Conservation (phyloP, 192 early-diverging fungal species). For the Coemansia sp. region DNA sequence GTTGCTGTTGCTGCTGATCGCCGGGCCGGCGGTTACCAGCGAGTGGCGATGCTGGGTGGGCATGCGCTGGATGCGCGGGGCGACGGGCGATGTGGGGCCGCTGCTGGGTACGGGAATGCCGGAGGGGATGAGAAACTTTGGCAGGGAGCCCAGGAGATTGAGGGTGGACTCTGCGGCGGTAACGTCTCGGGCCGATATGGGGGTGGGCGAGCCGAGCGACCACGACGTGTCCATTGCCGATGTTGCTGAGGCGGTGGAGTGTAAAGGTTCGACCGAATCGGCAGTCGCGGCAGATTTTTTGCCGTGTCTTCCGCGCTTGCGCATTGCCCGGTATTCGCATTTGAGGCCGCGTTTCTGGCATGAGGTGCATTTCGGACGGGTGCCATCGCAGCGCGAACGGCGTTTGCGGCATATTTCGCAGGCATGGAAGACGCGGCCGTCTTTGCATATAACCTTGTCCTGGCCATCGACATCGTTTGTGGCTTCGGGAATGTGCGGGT, state of each 20-base stretch:
- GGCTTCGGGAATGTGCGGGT: neutral
- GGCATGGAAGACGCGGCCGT: slow-evolving; percentile 49
- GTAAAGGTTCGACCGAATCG: too few relatives aligned
- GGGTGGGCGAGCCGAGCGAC: slow-evolving; percentile 12
- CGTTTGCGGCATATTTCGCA: slow-evolving; percentile 47
- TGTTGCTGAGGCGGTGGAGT: too few relatives aligned
- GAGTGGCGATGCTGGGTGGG: slow-evolving; percentile 8
- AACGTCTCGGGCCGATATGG: neutral
- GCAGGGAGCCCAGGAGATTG: neutral
- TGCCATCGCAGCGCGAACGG: slow-evolving; percentile 41
- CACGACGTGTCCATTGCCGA: too few relatives aligned
- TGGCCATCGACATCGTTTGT: neutral
- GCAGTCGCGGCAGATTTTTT: slow-evolving; percentile 11
- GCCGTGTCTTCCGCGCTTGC: slow-evolving; percentile 48
- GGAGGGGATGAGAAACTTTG: neutral
- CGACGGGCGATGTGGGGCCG: too few relatives aligned
- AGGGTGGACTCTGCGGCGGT: neutral
- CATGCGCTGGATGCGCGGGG: neutral
- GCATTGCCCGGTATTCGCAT: slow-evolving; percentile 50
- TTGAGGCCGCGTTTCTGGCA: slow-evolving; percentile 32
- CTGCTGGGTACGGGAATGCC: too few relatives aligned
- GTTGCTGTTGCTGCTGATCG: slow-evolving; percentile 4
- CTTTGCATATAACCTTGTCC: slow-evolving; percentile 42
- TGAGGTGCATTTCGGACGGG: slow-evolving; percentile 36
- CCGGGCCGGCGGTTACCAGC: slow-evolving; percentile 20